Evolutionary conservation across 129 eudicot species (phyloP).

Genomic region (Artemisia tridentata): DNA sequence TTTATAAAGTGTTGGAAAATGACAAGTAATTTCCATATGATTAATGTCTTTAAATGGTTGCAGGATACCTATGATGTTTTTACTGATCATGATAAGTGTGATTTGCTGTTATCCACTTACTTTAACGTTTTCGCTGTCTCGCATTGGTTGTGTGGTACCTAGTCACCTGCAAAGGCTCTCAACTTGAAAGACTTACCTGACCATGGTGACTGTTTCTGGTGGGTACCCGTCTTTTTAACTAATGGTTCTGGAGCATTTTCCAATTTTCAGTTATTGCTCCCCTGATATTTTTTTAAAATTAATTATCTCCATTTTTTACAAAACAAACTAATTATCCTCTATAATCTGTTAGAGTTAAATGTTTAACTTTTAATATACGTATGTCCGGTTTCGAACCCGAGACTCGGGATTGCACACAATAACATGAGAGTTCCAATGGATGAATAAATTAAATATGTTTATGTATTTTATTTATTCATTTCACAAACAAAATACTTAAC

Average conservation of each 20-base stretch:
- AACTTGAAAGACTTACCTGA: slow-evolving; percentile 5
- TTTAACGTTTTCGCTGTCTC: slow-evolving; percentile 8
- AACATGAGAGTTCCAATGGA: too few species aligned
- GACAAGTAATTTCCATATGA: background rate
- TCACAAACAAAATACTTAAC: too few species aligned
- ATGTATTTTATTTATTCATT: too few species aligned
- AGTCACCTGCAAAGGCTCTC: slow-evolving; percentile 19
- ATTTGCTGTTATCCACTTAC: slow-evolving; percentile 18
- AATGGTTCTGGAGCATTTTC: slow-evolving; percentile 2
- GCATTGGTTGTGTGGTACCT: background rate
- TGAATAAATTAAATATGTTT: too few species aligned
- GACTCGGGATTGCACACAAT: too few species aligned
- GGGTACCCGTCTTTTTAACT: background rate
- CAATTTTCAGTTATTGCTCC: slow-evolving; percentile 10
- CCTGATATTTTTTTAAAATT: background rate
- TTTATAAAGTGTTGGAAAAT: slow-evolving; percentile 4
- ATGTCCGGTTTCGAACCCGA: too few species aligned
- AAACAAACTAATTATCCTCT: background rate
- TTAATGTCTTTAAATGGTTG: background rate
- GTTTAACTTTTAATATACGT: too few species aligned
- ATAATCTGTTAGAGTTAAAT: slow-evolving; percentile 7
- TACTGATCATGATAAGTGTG: slow-evolving; percentile 19
- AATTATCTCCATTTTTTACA: slow-evolving; percentile 9
- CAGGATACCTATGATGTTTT: slow-evolving; percentile 10
- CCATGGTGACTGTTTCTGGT: slow-evolving; percentile 1